Base-by-base conservation (phyloP, 202 grass and related monocot genomes). In the Zizania palustris region DNA sequence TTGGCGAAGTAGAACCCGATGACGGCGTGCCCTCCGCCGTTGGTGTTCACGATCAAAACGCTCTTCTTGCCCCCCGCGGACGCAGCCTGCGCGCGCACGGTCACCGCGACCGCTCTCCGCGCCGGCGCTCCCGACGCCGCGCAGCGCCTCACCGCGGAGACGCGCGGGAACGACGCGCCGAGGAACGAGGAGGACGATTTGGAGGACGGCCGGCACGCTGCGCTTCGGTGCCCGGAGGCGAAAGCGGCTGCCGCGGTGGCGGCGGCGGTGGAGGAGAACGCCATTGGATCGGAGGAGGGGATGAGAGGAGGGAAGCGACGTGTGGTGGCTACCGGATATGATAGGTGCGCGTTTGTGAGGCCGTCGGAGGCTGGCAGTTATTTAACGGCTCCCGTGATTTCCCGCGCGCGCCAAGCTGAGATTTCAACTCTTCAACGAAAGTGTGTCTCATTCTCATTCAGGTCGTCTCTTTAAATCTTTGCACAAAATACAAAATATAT, bases 1-100 rank as follows among this genome's bases (percentile, higher is more conserved):
- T 88, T 89, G 15, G 85, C 87, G 33, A 98, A 76, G 80, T 95
- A 87, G 85, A 98, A 98, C 60, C 96, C 89, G 83, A 98, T 92
- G 15, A 98, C 80, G 45, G 96, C 89, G 58, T 95, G 96, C 19
- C 91, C 96, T 1, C 91, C 96, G 63, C 85, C 42, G 74, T 92
- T 84, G 37, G 91, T 87, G 81, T 92, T 98, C 46, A 98, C 77
- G 50, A 98, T 75, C 65, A 92, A 85, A 54, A 90, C 91, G 50
- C 85, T 90, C 87, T 95, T 98, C 87, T 83, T 87, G 68, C 71
- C 63, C 12, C 84, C 28, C 28, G 28, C 28, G 1, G 28, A 28
- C 11, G 82, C 65, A 38, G 74, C 84, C 51, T 73, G 51, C 37
- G 87, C 85, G 3, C 76, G 69, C 59, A 87, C 73, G 9, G 37